A percentile compares a stretch with the other conserved stretches of the same genome.
These are phyloP conservation scores for Amanita thiersii DNA, from an alignment of 768 basidiomycete species.

Conservation along the genomic window DNA sequence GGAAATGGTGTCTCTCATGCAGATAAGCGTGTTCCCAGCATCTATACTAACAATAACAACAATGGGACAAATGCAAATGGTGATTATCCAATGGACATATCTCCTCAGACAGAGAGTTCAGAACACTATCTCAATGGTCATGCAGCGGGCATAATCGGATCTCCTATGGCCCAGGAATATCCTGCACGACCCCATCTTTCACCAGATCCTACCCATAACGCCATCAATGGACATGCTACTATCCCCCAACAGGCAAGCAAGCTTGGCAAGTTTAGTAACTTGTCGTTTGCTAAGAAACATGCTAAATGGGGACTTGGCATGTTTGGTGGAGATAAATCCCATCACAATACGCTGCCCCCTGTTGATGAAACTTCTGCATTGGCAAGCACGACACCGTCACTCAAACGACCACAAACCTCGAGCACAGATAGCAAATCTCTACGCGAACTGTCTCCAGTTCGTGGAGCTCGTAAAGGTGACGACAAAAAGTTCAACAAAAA, in stretches of 20 bases:
- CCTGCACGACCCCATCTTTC: slow-evolving; percentile 33
- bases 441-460: slow-evolving; percentile 43
- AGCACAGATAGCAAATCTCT: slow-evolving; percentile 67
- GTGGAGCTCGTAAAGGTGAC: slow-evolving; percentile 29
- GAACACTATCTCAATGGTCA: slow-evolving; percentile 36
- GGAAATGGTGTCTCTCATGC: slow-evolving; percentile 4
- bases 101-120: slow-evolving; percentile 37
- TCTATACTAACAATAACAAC: slow-evolving; percentile 23
- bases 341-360: slow-evolving; percentile 54
- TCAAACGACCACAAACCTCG: slow-evolving; percentile 74
- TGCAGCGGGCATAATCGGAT: slow-evolving; percentile 42
- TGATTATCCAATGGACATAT: slow-evolving; percentile 57
- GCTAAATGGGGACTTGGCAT: slow-evolving; percentile 60
- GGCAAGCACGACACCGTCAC: slow-evolving; percentile 49
- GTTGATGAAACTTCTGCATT: slow-evolving; percentile 62
- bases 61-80: slow-evolving; percentile 27
- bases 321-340: slow-evolving; percentile 69
- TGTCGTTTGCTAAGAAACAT: slow-evolving; percentile 64
- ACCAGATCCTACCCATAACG: slow-evolving; percentile 29
- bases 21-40: slow-evolving; percentile 17
- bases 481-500: slow-evolving; percentile 77
- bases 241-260: slow-evolving; percentile 39
- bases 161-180: slow-evolving; percentile 46
- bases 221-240: slow-evolving; percentile 26
- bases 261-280: slow-evolving; percentile 47